phyloP scores from a whole-genome alignment of 208 protist genomes.

The Herpetomonas tarakana region DNA sequence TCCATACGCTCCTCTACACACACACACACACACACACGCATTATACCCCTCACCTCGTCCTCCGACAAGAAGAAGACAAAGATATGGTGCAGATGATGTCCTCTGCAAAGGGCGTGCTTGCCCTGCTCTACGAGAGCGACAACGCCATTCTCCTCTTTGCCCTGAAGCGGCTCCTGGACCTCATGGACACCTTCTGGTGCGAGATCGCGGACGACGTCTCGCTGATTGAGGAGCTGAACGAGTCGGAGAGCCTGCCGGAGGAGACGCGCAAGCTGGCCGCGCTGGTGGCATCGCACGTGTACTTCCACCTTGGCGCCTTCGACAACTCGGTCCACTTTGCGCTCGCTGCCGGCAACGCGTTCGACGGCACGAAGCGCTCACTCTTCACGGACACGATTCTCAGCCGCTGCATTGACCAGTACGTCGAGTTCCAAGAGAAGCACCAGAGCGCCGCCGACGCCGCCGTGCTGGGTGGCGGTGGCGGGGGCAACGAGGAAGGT shows the following conservation, averaged over 20 bases:
- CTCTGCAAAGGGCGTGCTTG: constrained; percentile 79
- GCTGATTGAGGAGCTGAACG: constrained; percentile 81
- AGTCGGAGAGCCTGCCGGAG: constrained; percentile 43
- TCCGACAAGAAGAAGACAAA: neutral
- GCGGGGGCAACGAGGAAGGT: neutral
- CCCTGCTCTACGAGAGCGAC: constrained; percentile 73
- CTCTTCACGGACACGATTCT: constrained; percentile 90
- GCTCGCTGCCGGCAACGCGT: constrained; percentile 92
- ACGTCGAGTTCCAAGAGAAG: constrained; percentile 79
- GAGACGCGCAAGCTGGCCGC: constrained; percentile 82
- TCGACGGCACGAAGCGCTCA: constrained; percentile 86
- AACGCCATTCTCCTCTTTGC: constrained; percentile 72
- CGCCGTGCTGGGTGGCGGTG: neutral
- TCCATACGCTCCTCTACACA: too few relatives aligned
- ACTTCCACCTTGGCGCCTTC: constrained; percentile 98
- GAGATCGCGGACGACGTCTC: constrained; percentile 80
- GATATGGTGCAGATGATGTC: constrained; percentile 55
- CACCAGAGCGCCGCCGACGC: constrained; percentile 18
- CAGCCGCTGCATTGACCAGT: constrained; percentile 95
- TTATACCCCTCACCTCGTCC: neutral
- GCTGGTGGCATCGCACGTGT: constrained; percentile 95
- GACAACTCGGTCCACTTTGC: constrained; percentile 95
- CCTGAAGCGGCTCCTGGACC: constrained; percentile 56
- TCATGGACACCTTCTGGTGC: constrained; percentile 90
- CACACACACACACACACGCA: constrained; percentile 12